These are phyloP conservation scores for Arabidopsis lyrata DNA, from an alignment of 441 rosid genomes.

Conservation along the genomic window DNA sequence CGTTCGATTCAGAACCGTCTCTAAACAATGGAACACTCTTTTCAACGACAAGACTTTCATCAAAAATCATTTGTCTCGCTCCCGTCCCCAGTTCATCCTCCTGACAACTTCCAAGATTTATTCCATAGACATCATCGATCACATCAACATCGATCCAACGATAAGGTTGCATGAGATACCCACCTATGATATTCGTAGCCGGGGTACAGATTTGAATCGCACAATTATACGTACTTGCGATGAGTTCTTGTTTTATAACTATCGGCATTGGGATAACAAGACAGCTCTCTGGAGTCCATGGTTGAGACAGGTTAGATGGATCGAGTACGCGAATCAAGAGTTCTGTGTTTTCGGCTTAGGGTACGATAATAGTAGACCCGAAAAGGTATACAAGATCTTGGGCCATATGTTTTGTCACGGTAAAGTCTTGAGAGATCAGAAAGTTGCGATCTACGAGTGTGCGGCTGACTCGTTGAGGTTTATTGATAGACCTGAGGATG, in stretches of 20 bases:
- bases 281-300: neutral
- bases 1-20: constrained; percentile 12
- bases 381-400: constrained; percentile 4
- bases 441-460: neutral
- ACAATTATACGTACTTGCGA: neutral
- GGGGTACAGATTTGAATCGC: neutral
- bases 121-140: constrained; percentile 3
- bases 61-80: neutral
- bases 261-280: neutral
- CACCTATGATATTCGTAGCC: neutral
- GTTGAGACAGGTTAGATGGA: neutral
- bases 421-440: neutral
- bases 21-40: constrained; percentile 29
- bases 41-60: constrained; percentile 6
- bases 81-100: constrained; percentile 21
- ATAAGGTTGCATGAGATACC: neutral
- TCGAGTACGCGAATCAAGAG: neutral
- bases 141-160: neutral
- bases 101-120: neutral
- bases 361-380: neutral
- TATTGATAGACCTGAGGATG: neutral
- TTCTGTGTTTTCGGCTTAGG: neutral
- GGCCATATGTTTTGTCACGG: neutral
- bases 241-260: neutral
- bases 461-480: neutral